These are phyloP conservation scores for Trypanosoma conorhini DNA, from an alignment of 208 protist genomes.

Conservation along the genomic window DNA sequence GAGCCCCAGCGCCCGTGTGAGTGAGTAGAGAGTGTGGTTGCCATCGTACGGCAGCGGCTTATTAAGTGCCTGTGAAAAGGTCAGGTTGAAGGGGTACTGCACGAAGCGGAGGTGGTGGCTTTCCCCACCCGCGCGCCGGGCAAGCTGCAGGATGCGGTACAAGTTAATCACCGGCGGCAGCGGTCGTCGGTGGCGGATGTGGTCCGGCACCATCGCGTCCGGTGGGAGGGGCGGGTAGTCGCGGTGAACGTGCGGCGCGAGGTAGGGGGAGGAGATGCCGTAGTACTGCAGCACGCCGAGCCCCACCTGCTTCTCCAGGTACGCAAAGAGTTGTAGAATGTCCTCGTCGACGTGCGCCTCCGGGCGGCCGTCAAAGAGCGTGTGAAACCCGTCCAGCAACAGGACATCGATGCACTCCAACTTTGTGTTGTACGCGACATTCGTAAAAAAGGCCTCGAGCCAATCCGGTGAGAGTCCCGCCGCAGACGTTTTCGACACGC, in stretches of 20 bases:
- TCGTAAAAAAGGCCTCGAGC: constrained; percentile 88
- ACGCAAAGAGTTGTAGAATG: constrained; percentile 80
- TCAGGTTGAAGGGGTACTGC: constrained; percentile 89
- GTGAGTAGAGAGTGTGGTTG: constrained; percentile 75
- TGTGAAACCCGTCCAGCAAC: constrained; percentile 81
- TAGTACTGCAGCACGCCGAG: constrained; percentile 84
- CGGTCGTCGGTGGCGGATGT: constrained; percentile 56
- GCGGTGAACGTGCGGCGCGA: constrained; percentile 76
- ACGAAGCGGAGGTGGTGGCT: constrained; percentile 87
- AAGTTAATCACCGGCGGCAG: constrained; percentile 64
- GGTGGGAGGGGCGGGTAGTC: constrained; percentile 67
- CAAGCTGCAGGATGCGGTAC: constrained; percentile 69
- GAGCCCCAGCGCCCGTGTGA: constrained; percentile 64
- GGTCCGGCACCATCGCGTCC: constrained; percentile 79
- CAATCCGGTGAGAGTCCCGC: constrained; percentile 84
- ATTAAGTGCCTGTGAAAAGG: constrained; percentile 72
- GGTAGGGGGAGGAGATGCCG: constrained; percentile 73
- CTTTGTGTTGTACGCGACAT: constrained; percentile 83
- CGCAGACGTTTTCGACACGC: constrained; percentile 52
- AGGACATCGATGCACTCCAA: constrained; percentile 84
- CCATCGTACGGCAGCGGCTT: constrained; percentile 79
- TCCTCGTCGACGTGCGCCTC: constrained; percentile 78
- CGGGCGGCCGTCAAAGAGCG: constrained; percentile 74
- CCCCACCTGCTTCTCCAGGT: constrained; percentile 81
- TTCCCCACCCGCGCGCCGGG: constrained; percentile 54